Evolutionary conservation across 202 grass and related monocot genomes (phyloP), one percentile per base, ranked within the genome.

Genomic region (Brachypodium distachyon): DNA sequence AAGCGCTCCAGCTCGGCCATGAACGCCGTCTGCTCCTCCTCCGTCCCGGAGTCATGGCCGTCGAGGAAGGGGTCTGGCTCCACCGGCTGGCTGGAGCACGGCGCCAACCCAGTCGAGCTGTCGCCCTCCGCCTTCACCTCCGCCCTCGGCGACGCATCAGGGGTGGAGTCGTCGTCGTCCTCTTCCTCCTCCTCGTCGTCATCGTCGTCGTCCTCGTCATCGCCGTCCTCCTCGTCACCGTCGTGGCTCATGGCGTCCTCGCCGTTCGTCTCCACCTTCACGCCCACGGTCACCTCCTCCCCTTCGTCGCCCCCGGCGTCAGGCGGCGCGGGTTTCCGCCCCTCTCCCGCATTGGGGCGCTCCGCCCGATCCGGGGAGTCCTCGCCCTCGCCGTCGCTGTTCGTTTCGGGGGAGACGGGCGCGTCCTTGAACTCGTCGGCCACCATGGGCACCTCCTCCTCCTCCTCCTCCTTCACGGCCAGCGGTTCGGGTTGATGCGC

Each of bases 1-100:
- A 96, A 99, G 58, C 80, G 89, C 55, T 99, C 96, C 44, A 99
- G 85, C 82, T 99, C 96, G 31, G 72, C 82, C 96, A 99, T 89
- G 61, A 99, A 99, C 43, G 89, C 87, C 12, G 83, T 81, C 81
- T 99, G 96, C 27, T 99, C 89, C 28, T 91, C 90, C 78, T 99
- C 96, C 47, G 90, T 88, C 7, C 96, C 96, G 33, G 96, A 96
- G 76, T 93, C 92, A 12, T 99, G 83, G 9, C 96, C 96, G 4
- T 96, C 92, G 67, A 99, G 84, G 71, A 96, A 99, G 32, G 81
- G 81, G 70, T 81, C 81, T n/a, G 39, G 54, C 56, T 81, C 82
- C 54, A 66, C 76, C 51, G 70, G 73, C 64, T 83, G 87, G 70
- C 51, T 80, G 28, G 72, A 66, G 44, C 82, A 74, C 59, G 69